Evolutionary conservation across 2,329 filamentous ascomycete species (phyloP).

Genomic region (Fusarium tjaetaba): DNA sequence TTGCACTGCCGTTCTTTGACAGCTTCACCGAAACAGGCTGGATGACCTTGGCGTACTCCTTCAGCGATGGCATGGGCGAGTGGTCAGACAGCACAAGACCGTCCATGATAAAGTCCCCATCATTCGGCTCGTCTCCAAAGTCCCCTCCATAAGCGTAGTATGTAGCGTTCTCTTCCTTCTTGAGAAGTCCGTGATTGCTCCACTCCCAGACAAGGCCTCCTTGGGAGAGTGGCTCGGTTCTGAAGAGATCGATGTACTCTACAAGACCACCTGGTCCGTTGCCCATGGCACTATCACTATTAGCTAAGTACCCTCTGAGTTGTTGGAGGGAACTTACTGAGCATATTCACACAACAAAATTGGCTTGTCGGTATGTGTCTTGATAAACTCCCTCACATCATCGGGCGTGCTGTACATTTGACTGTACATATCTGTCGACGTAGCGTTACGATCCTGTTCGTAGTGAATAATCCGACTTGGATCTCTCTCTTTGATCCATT

Average conservation of each 20-base stretch:
- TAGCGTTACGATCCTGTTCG: conserved; percentile 67
- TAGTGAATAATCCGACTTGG: conserved; percentile 69
- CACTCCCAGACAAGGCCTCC: conserved; percentile 75
- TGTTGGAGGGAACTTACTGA: no score
- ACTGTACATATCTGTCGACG: conserved; percentile 70
- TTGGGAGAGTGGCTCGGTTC: conserved; percentile 60
- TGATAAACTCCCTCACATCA: conserved; percentile 14
- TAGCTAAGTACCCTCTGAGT: not conserved
- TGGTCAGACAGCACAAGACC: conserved; percentile 51
- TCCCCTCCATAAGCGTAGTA: conserved; percentile 66
- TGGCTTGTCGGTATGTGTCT: conserved; percentile 54
- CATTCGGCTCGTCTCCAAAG: conserved; percentile 69
- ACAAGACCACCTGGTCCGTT: conserved; percentile 74
- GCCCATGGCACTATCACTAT: conserved; percentile 66
- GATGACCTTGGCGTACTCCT: conserved; percentile 26
- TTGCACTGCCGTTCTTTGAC: not conserved
- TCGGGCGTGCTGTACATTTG: conserved; percentile 71
- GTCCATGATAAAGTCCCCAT: conserved; percentile 68
- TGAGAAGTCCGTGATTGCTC: conserved; percentile 59
- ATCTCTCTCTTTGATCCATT: conserved; percentile 68
- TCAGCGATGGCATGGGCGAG: conserved; percentile 5
- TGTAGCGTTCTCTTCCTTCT: not conserved
- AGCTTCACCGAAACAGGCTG: not conserved
- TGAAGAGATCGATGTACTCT: conserved; percentile 74
- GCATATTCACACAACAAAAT: conserved; percentile 58